Evolutionary conservation across 2,329 filamentous ascomycete species (phyloP), one percentile per base, ranked within the genome.

Genomic region (Lanzia echinophila): DNA sequence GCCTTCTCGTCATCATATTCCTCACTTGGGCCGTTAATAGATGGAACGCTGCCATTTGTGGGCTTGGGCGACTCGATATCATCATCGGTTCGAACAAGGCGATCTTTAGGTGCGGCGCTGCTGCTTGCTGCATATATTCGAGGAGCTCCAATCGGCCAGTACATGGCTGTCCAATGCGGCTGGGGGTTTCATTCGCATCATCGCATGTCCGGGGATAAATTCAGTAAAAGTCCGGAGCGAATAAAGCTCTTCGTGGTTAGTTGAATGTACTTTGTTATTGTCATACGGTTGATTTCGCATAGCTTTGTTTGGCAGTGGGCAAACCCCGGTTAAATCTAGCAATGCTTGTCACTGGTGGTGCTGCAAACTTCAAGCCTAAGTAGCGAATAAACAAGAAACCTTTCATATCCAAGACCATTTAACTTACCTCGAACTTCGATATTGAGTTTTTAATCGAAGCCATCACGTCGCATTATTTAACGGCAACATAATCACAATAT

Each of bases 61-160:
- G 57, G 67, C 59, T 64, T 69, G 65, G 60, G 45, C 57, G 67
- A 58, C 59, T 73, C 60, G 63, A 82, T 73, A 68, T 85, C 84
- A 74, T 88, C 80, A 61, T 84, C 78, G 50, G 78, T 80, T 57
- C 81, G 71, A 58, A 78, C 72, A 54, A 77, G 68, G 58, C 73
- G 77, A 61, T 76, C 70, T 53, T 72, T 70, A 53, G 75, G 71
- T 62, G 76, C 71, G 69, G 78, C 77, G 67, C 79, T 81, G 72
- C 82, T 88, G 73, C 79, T 87, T 64, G 87, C 87, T 67, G 88
- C 85, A 75, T 89, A 92, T 70, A 91, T 84, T 70, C 85, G 84
- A 68, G 89, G 88, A 69, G 88, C 88, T 71, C 87, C 88, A 71
- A 90, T 82, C 67, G 89, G 89, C 89, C 89, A 95, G 79, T 95